Conservation (phyloP, 78 protist genomes). For the Dictyostelium firmibasis region DNA sequence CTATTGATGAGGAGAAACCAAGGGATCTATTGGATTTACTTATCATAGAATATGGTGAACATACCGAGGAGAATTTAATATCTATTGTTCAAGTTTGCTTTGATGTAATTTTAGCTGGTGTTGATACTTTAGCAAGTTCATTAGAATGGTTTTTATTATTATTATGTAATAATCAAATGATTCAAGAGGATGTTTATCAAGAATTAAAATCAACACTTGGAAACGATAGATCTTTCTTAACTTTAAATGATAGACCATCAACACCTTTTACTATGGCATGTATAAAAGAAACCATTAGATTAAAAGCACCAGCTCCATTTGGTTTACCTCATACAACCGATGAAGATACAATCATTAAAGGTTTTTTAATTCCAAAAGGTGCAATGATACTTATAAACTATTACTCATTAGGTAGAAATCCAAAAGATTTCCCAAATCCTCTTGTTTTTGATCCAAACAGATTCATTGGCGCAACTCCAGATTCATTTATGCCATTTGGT, state of each 20-base stretch:
- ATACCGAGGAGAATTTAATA: neutral
- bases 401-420: neutral
- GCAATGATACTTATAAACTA: slow-evolving; percentile 8
- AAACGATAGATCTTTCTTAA: neutral
- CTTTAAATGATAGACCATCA: neutral
- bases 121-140: slow-evolving; percentile 24
- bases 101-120: neutral
- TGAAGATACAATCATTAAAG: neutral
- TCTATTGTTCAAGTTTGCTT: neutral
- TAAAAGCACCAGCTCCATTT: slow-evolving; percentile 31
- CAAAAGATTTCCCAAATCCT: neutral
- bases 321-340: slow-evolving; percentile 35
- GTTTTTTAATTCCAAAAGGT: slow-evolving; percentile 27
- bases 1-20: slow-evolving; percentile 3
- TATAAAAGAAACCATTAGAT: slow-evolving; percentile 34
- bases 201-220: slow-evolving; percentile 7
- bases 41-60: neutral
- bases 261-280: slow-evolving; percentile 16
- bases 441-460: slow-evolving; percentile 1
- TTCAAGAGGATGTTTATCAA: neutral
- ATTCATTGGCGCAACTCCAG: neutral
- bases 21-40: slow-evolving; percentile 43
- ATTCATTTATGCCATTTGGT: slow-evolving; percentile 3
- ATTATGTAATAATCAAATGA: slow-evolving; percentile 7
- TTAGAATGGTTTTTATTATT: slow-evolving; percentile 38